Conservation (phyloP, 169 alveolate species). For the Cryptosporidium felis region DNA sequence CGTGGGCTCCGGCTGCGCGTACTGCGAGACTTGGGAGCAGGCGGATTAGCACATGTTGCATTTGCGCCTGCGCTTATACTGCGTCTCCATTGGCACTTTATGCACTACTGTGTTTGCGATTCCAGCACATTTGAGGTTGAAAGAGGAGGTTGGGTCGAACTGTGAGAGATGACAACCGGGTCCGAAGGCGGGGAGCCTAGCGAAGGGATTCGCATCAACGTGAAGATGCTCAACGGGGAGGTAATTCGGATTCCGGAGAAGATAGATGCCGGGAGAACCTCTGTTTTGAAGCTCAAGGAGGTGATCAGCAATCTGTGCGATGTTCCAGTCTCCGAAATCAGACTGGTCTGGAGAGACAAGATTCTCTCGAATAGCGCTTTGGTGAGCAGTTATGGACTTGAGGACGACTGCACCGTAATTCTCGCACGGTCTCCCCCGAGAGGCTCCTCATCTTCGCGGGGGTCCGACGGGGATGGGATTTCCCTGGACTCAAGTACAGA, state of each 20-base stretch:
- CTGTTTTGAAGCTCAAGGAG: slow-evolving; percentile 54
- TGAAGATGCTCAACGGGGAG: slow-evolving; percentile 34
- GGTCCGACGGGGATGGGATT: neutral
- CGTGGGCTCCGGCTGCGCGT: too few relatives aligned
- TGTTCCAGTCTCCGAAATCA: slow-evolving; percentile 29
- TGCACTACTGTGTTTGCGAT: too few relatives aligned
- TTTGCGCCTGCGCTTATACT: too few relatives aligned
- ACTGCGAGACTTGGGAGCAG: too few relatives aligned
- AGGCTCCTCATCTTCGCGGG: neutral
- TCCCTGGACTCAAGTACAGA: neutral
- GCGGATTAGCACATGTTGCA: too few relatives aligned
- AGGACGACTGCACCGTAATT: slow-evolving; percentile 30
- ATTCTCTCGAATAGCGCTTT: slow-evolving; percentile 30
- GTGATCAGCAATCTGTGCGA: slow-evolving; percentile 26
- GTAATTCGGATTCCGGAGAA: slow-evolving; percentile 10
- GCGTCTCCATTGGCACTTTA: too few relatives aligned
- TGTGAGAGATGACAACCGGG: too few relatives aligned
- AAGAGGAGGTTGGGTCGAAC: too few relatives aligned
- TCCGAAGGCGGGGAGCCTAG: too few relatives aligned
- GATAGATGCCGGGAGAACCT: slow-evolving; percentile 9
- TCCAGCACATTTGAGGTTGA: too few relatives aligned
- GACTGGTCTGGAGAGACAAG: slow-evolving; percentile 63
- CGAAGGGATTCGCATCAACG: slow-evolving; percentile 7
- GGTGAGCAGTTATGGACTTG: slow-evolving; percentile 5
- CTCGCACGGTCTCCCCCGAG: slow-evolving; percentile 37